These are phyloP conservation scores for Harrya chromipes DNA, from an alignment of 768 basidiomycete genomes.

Conservation along the genomic window DNA sequence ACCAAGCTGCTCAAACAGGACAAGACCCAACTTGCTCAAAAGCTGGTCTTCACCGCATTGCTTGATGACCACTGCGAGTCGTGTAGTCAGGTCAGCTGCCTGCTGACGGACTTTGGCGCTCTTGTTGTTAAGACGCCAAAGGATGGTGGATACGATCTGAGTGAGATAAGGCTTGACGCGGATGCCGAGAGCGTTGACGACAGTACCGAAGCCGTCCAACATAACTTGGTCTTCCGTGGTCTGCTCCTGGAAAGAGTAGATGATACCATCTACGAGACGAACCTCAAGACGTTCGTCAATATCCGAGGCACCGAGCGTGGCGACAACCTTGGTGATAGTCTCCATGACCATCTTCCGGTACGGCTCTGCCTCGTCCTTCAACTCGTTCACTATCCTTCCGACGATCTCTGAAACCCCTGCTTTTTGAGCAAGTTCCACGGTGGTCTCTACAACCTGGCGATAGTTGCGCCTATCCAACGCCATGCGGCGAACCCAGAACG, in stretches of 20 bases:
- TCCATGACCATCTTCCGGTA: constrained; percentile 99
- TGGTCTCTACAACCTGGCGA: constrained; percentile 96
- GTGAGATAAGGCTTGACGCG: constrained; percentile 98
- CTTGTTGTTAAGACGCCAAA: constrained; percentile 99
- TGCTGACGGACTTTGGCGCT: constrained; percentile 98
- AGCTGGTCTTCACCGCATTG: constrained; percentile 97
- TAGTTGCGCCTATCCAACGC: constrained; percentile 96
- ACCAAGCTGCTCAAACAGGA: constrained; percentile 96
- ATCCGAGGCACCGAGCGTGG: constrained; percentile 92
- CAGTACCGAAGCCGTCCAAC: constrained; percentile 97
- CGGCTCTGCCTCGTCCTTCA: constrained; percentile 64
- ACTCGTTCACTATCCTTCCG: constrained; percentile 65
- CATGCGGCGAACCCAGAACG: constrained; percentile 99
- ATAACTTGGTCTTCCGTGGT: constrained; percentile 99
- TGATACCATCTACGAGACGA: constrained; percentile 94
- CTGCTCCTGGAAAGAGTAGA: constrained; percentile 99
- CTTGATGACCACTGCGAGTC: constrained; percentile 96
- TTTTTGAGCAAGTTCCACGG: constrained; percentile 97
- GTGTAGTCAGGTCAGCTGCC: constrained; percentile 96
- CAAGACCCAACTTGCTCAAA: constrained; percentile 92
- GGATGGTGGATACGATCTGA: constrained; percentile 97
- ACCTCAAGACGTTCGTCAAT: constrained; percentile 96
- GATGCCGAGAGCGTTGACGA: constrained; percentile 94
- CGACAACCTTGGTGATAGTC: constrained; percentile 95
- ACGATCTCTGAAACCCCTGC: constrained; percentile 96